A percentile compares a stretch with the other conserved stretches of the same genome.
These are phyloP conservation scores for Pyricularia pennisetigena DNA, from an alignment of 2,329 filamentous ascomycete species.

Conservation along the genomic window DNA sequence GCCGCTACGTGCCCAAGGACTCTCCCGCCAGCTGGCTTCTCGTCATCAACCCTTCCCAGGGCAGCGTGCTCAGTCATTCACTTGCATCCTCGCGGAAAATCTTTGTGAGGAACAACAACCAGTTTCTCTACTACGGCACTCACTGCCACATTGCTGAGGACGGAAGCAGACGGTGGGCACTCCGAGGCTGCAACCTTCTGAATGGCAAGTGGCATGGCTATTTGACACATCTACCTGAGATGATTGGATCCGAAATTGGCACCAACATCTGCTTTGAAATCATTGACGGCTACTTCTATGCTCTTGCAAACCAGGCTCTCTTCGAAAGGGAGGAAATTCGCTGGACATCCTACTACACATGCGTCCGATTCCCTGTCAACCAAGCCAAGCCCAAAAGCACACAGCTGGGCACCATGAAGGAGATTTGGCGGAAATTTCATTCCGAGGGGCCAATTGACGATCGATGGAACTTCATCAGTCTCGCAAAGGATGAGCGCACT, in stretches of 20 bases:
- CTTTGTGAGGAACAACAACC: constrained; percentile 55
- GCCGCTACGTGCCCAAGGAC: constrained; percentile 37
- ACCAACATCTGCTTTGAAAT: constrained; percentile 64
- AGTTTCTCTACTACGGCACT: constrained; percentile 57
- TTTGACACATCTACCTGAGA: constrained; percentile 32
- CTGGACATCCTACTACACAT: constrained; percentile 62
- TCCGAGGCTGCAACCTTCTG: constrained; percentile 45
- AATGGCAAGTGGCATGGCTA: constrained; percentile 15
- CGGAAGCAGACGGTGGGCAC: constrained; percentile 52
- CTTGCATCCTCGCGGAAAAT: constrained; percentile 42
- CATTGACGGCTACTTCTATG: constrained; percentile 56
- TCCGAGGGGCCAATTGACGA: constrained; percentile 64
- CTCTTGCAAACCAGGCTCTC: constrained; percentile 54
- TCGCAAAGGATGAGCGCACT: constrained; percentile 50
- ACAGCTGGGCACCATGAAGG: constrained; percentile 31
- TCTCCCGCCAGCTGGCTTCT: constrained; percentile 38
- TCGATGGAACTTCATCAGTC: constrained; percentile 57
- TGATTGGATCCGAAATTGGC: constrained; percentile 56
- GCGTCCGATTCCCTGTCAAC: constrained; percentile 49
- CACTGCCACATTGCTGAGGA: constrained; percentile 43
- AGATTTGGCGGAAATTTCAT: constrained; percentile 57
- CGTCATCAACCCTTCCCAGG: constrained; percentile 31
- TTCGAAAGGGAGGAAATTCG: constrained; percentile 54
- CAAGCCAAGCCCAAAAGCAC: constrained; percentile 26
- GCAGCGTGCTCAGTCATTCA: constrained; percentile 28